These are phyloP conservation scores for Chamaecrista fasciculata DNA, from an alignment of 306 rosid genomes.

Conservation along the genomic window DNA sequence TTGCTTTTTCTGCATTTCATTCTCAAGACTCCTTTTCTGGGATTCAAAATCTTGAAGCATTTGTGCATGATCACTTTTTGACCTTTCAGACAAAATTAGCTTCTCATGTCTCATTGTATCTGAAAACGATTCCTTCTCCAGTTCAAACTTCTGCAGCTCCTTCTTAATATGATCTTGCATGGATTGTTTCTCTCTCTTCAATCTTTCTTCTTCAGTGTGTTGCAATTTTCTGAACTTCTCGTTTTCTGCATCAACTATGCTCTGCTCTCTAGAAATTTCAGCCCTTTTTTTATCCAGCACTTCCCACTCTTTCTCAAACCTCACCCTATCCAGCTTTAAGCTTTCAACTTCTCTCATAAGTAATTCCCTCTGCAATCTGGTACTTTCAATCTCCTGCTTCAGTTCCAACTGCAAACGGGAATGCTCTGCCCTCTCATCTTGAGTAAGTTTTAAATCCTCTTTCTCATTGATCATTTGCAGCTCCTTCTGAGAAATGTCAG, in stretches of 20 bases:
- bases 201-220: slow-evolving; percentile 54
- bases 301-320: slow-evolving; percentile 88
- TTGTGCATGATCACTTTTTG: slow-evolving; percentile 48
- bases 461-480: slow-evolving; percentile 55
- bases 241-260: slow-evolving; percentile 54
- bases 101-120: slow-evolving; percentile 56
- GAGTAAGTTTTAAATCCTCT: slow-evolving; percentile 53
- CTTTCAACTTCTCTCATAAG: slow-evolving; percentile 59
- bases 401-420: slow-evolving; percentile 61
- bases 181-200: slow-evolving; percentile 57
- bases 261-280: slow-evolving; percentile 46
- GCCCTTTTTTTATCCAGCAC: slow-evolving; percentile 70
- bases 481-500: slow-evolving; percentile 57
- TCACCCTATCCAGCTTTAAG: slow-evolving; percentile 70
- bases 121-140: slow-evolving; percentile 68
- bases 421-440: slow-evolving; percentile 74
- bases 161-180: slow-evolving; percentile 50
- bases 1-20: slow-evolving; percentile 49
- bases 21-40: slow-evolving; percentile 58
- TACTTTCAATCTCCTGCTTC: slow-evolving; percentile 72
- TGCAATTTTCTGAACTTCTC: slow-evolving; percentile 55
- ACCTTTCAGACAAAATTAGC: slow-evolving; percentile 53
- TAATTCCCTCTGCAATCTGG: slow-evolving; percentile 54
- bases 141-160: slow-evolving; percentile 67
- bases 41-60: slow-evolving; percentile 67